phyloP scores from a whole-genome alignment of 2,329 filamentous ascomycete genomes.

The Fusarium sp. region DNA sequence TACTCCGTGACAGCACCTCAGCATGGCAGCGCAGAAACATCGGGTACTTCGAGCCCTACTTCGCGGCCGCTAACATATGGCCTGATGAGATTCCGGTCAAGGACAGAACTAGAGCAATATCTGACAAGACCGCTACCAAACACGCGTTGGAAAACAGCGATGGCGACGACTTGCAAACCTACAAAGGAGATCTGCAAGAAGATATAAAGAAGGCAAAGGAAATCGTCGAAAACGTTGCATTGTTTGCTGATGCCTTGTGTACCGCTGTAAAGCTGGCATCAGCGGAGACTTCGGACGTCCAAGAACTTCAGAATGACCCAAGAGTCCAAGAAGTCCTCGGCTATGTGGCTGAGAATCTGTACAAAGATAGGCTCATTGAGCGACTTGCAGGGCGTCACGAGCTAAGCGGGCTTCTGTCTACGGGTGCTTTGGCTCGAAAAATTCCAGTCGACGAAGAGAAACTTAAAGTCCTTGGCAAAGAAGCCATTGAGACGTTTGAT shows the following conservation, averaged over 20 bases:
- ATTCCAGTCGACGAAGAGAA: conserved; percentile 26
- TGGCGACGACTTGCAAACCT: not conserved
- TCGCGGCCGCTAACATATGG: conserved; percentile 32
- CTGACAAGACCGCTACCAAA: not conserved
- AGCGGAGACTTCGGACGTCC: conserved; percentile 5
- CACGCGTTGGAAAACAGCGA: not conserved
- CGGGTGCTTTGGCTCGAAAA: conserved; percentile 28
- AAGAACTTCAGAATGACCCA: conserved; percentile 14
- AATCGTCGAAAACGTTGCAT: not conserved
- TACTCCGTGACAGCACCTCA: conserved; percentile 34
- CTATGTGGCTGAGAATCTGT: conserved; percentile 6
- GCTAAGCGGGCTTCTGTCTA: conserved; percentile 25
- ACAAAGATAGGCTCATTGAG: not conserved
- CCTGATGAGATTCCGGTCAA: conserved; percentile 28
- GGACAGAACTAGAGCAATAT: conserved; percentile 2
- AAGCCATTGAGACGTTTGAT: conserved; percentile 21
- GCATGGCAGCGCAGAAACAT: conserved; percentile 32
- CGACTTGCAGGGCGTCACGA: conserved; percentile 15
- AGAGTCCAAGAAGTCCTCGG: conserved; percentile 29
- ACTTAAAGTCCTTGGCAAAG: conserved; percentile 9
- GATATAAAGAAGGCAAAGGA: conserved; percentile 1
- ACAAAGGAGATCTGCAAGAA: not conserved
- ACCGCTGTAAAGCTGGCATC: conserved; percentile 22
- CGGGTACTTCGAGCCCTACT: conserved; percentile 24
- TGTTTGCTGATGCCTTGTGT: conserved; percentile 15